These are phyloP conservation scores for Cytospora paraplurivora DNA, from an alignment of 2,329 filamentous ascomycete species.

Conservation along the genomic window DNA sequence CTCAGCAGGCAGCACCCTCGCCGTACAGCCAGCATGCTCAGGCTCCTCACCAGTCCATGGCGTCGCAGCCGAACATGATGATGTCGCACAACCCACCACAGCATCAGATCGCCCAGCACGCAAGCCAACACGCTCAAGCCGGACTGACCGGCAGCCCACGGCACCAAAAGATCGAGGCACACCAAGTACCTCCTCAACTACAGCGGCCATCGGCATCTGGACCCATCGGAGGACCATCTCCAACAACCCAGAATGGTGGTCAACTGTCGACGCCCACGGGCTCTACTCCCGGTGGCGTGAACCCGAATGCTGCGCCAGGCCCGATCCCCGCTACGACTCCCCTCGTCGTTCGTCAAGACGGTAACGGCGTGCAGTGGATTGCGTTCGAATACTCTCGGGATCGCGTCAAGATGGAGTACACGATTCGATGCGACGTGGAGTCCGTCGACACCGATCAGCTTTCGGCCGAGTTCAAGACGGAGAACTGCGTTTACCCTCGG, in stretches of 20 bases:
- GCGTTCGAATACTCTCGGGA: conserved; percentile 97
- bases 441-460: conserved; percentile 90
- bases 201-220: conserved; percentile 58
- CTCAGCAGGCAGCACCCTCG: conserved; percentile 60
- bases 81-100: conserved; percentile 63
- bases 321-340: conserved; percentile 97
- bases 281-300: conserved; percentile 63
- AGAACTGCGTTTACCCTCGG: conserved; percentile 96
- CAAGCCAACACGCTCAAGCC: conserved; percentile 56
- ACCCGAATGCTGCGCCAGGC: conserved; percentile 89
- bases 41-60: conserved; percentile 60
- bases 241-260: conserved; percentile 24
- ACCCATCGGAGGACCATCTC: conserved; percentile 41
- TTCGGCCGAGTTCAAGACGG: conserved; percentile 87
- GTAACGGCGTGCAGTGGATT: conserved; percentile 98
- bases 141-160: conserved; percentile 64
- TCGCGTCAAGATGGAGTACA: conserved; percentile 99
- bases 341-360: conserved; percentile 88
- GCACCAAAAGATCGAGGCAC: conserved; percentile 63
- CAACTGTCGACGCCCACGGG: conserved; percentile 45
- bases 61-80: conserved; percentile 66
- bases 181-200: conserved; percentile 59
- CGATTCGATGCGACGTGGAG: conserved; percentile 95
- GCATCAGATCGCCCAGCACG: conserved; percentile 61
- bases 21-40: conserved; percentile 63